phyloP scores from a whole-genome alignment of 768 basidiomycete species.

The Hebeloma cylindrosporum region DNA sequence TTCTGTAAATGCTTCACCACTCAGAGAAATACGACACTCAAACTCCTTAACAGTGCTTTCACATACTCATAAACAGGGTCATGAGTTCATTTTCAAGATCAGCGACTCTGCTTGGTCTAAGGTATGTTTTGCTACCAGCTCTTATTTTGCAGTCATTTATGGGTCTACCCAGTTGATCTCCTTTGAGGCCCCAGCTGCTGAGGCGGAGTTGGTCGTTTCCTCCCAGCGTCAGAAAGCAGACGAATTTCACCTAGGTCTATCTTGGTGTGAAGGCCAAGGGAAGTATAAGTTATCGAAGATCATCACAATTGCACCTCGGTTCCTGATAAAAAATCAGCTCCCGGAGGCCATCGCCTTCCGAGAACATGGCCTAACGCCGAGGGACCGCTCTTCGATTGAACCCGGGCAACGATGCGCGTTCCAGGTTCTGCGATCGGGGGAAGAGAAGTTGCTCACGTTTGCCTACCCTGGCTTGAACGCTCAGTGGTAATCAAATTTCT shows the following conservation, averaged over 20 bases:
- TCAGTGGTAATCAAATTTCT: constrained; percentile 57
- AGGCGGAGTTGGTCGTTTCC: constrained; percentile 74
- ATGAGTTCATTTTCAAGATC: constrained; percentile 80
- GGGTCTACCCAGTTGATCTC: constrained; percentile 60
- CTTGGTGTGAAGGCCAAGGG: constrained; percentile 92
- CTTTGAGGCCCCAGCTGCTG: constrained; percentile 91
- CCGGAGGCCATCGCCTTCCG: constrained; percentile 71
- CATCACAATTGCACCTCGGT: constrained; percentile 87
- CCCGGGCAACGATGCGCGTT: constrained; percentile 72
- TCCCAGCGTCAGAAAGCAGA: constrained; percentile 61
- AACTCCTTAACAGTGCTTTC: constrained; percentile 67
- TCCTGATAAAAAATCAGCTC: constrained; percentile 84
- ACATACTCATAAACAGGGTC: constrained; percentile 74
- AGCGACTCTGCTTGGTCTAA: constrained; percentile 90
- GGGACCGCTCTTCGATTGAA: constrained; percentile 57
- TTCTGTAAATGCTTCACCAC: constrained; percentile 61
- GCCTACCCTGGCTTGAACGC: constrained; percentile 85
- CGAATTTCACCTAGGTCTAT: constrained; percentile 80
- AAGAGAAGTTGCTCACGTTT: constrained; percentile 76
- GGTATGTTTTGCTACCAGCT: constrained; percentile 37
- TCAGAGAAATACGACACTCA: constrained; percentile 1
- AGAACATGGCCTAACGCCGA: constrained; percentile 75
- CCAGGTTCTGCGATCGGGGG: constrained; percentile 61
- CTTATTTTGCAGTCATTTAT: not conserved
- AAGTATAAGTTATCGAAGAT: constrained; percentile 97